Evolutionary conservation across 148 eudicot species (phyloP).

Genomic region (Persicaria tinctoria): DNA sequence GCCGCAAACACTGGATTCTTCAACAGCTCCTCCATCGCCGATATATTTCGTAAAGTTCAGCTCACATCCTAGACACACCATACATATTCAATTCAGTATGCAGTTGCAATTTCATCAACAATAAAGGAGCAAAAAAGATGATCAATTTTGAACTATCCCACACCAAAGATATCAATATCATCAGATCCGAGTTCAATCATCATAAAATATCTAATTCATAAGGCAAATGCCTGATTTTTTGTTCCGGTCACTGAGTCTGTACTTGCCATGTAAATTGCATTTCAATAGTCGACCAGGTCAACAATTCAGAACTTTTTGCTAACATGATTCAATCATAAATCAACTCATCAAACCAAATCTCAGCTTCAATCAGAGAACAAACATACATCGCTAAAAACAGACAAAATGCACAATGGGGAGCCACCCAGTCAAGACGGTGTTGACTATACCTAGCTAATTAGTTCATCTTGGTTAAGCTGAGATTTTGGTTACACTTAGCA

Average conservation of each 20-base stretch:
- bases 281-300: no score
- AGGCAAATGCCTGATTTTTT: no score
- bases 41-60: not conserved
- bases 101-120: not conserved
- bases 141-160: not conserved
- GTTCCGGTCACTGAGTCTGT: no score
- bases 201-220: no score
- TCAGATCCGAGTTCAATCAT: no score
- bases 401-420: not conserved
- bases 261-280: no score
- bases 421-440: not conserved
- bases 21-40: slow-evolving; percentile 58
- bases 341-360: not conserved
- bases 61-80: not conserved
- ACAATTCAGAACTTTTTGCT: no score
- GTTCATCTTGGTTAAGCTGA: no score
- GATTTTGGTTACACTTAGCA: no score
- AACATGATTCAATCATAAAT: not conserved
- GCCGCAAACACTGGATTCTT: slow-evolving; percentile 58
- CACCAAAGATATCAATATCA: not conserved
- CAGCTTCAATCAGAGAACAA: not conserved
- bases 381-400: not conserved
- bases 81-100: not conserved
- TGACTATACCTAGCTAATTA: no score
- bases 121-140: not conserved